These are phyloP conservation scores for Paramecium octaurelia DNA, from an alignment of 73 alveolate species.

Conservation along the genomic window DNA sequence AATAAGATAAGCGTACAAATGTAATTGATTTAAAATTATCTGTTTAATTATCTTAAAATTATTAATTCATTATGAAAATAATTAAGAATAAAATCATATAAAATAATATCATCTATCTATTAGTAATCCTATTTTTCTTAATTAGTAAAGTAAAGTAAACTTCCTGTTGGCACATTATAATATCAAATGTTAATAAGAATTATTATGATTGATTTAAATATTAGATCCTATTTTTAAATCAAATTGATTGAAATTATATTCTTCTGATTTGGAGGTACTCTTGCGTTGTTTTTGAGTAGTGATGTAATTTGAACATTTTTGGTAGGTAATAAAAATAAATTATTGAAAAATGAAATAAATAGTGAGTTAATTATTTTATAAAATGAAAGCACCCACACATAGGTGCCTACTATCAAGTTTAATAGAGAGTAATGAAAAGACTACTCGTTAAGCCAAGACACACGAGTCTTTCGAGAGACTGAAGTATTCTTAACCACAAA, in stretches of 20 bases:
- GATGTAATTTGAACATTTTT: not conserved
- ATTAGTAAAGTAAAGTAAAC: not conserved
- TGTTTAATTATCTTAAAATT: not conserved
- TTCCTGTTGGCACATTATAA: not conserved
- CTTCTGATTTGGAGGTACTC: not conserved
- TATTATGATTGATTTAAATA: too few species aligned
- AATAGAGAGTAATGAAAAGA: slow-evolving; percentile 10
- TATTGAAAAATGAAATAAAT: not conserved
- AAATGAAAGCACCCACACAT: not conserved
- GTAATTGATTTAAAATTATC: not conserved
- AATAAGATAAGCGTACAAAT: not conserved
- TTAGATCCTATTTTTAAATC: not conserved
- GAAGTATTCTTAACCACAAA: not conserved
- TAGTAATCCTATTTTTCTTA: too few species aligned
- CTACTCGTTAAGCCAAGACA: not conserved
- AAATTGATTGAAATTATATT: not conserved
- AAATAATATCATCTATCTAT: too few species aligned
- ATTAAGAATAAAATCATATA: not conserved
- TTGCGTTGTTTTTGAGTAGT: not conserved
- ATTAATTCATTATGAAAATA: not conserved
- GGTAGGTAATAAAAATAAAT: not conserved
- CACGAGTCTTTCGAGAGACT: slow-evolving; percentile 14
- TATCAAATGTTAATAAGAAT: not conserved
- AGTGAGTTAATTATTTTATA: not conserved
- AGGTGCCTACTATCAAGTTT: not conserved